Percentiles rank a stretch among this genome's conserved stretches.
Conservation (phyloP, 257 asterid genomes). For the Perilla frutescens region DNA sequence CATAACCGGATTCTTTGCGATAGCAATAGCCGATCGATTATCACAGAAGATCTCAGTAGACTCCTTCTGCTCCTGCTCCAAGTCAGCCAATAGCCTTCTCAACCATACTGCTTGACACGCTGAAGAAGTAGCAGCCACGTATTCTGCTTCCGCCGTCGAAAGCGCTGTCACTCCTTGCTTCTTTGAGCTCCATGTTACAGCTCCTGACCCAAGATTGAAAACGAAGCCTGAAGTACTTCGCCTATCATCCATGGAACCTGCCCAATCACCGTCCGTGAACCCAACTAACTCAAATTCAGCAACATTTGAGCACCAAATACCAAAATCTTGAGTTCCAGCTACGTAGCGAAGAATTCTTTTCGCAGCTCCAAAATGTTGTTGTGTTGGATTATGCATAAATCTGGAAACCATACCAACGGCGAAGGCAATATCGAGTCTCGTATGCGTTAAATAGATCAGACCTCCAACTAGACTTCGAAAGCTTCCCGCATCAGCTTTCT, state of each 20-base stretch:
- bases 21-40: background rate
- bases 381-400: background rate
- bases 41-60: background rate
- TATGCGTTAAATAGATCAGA: conserved; percentile 6
- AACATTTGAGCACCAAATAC: background rate
- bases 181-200: background rate
- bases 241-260: background rate
- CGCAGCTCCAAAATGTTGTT: too few relatives aligned
- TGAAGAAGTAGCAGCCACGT: background rate
- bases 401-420: conserved; percentile 4
- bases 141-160: background rate
- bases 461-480: conserved; percentile 7
- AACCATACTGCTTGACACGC: background rate
- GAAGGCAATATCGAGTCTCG: conserved; percentile 8
- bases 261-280: conserved; percentile 10
- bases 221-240: background rate
- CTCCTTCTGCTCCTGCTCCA: background rate
- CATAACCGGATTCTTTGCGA: background rate
- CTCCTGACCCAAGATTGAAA: background rate
- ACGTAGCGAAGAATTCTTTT: background rate
- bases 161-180: background rate
- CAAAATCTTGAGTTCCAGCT: background rate
- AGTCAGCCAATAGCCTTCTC: background rate
- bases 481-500: background rate
- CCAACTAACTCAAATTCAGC: background rate